Evolutionary conservation across 345 rosid genomes (phyloP).

Genomic region (Gossypium mustelinum): DNA sequence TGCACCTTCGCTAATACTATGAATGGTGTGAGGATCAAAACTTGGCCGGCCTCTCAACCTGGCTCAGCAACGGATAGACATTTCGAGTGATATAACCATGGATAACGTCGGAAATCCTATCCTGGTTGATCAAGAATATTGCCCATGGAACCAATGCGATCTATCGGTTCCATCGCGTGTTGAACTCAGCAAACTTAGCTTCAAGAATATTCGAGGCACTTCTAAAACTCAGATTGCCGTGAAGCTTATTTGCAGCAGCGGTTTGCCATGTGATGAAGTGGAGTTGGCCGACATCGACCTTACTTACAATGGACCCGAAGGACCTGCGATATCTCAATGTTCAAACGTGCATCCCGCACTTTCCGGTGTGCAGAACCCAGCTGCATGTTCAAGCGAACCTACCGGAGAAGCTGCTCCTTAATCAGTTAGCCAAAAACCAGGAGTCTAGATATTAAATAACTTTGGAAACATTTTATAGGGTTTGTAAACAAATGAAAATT

Average conservation of each 20-base stretch:
- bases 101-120: background rate
- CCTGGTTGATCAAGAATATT: background rate
- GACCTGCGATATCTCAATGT: conserved; percentile 18
- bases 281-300: conserved; percentile 28
- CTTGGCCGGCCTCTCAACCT: background rate
- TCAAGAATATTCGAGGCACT: conserved; percentile 16
- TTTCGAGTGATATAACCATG: background rate
- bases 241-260: conserved; percentile 26
- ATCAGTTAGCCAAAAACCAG: too few species aligned
- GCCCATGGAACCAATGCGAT: background rate
- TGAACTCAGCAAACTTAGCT: conserved; percentile 2
- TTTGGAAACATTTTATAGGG: too few species aligned
- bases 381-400: background rate
- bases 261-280: conserved; percentile 22
- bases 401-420: background rate
- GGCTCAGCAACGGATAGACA: background rate
- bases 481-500: too few species aligned
- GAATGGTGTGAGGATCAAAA: background rate
- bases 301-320: conserved; percentile 10
- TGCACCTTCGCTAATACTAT: background rate
- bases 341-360: conserved; percentile 24
- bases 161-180: background rate
- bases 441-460: too few species aligned
- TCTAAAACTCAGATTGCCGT: conserved; percentile 6
- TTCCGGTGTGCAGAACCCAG: conserved; percentile 20